Base-by-base conservation (phyloP, 2,329 filamentous ascomycete genomes). In the Nemania sp. region DNA sequence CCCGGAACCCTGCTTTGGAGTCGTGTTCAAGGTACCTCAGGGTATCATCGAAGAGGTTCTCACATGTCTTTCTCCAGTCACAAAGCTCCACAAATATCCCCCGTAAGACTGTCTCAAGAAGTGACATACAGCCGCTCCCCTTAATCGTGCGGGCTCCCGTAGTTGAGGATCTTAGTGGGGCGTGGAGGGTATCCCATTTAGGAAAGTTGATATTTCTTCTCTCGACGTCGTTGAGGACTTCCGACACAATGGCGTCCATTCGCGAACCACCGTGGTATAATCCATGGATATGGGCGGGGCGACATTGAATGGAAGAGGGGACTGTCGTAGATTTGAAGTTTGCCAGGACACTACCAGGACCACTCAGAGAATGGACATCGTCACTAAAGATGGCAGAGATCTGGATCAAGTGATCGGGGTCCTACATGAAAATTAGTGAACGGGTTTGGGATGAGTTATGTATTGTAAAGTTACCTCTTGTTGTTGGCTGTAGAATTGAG, bases 31-130 rank as follows among this genome's bases (percentile, higher is more conserved):
- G 47, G 12, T 51, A 46, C 25, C 39, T 51, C 4, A 32, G 29
- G 18, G 45, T 18, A 40, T 54, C 56, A 4, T 53, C 37, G 29
- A 54, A 45, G 5, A 63, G 42, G 12, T 49, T 53, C 13, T 49
- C 43, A 1, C 52, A 43, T 10, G 60, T 56, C 35, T 50, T 63
- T 45, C 51, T 60, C 62, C 62, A 65, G 35, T 65, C 56, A 20
- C 57, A 57, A 17, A 47, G 17, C 18, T 65, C 59, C 1, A 65
- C 48, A 12, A 65, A 57, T 5, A 65, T 65, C 20, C 48, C 40
- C 1, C 15, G 29, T 17, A 65, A 45, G n/a, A 59, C 40, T 1
- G 57, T 57, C 39, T 62, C 56, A 15, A 65, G 59, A 13, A 65
- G 46, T 18, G 62, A 48, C 15, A 17, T 32, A 18, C 15, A 2